Evolutionary conservation across 768 basidiomycete species (phyloP).

Genomic region (Macrolepiota albuminosa): DNA sequence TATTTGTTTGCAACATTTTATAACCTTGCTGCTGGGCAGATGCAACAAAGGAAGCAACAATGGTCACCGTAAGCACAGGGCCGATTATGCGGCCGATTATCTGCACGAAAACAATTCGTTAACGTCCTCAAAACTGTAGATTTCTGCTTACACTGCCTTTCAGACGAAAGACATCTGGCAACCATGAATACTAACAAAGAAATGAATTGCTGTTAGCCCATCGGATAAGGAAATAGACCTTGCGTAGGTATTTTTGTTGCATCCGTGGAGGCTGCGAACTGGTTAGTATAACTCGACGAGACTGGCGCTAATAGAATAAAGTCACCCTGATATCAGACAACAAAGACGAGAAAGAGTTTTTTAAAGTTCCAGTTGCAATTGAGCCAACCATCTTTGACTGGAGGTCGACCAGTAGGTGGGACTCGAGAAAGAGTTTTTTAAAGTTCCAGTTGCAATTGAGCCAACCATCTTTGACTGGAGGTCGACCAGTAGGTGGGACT

Average conservation of each 20-base stretch:
- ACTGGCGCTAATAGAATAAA: not conserved
- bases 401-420: not conserved
- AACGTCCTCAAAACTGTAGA: conserved; percentile 3
- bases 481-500: not conserved
- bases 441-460: conserved; percentile 14
- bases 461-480: conserved; percentile 9
- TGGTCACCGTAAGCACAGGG: conserved; percentile 79
- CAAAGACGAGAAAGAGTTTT: conserved; percentile 23
- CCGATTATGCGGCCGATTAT: conserved; percentile 70
- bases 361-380: conserved; percentile 19
- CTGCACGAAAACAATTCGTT: conserved; percentile 27
- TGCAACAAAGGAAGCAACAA: conserved; percentile 61
- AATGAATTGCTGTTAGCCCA: not conserved
- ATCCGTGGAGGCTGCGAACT: conserved; percentile 34
- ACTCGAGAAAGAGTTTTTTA: conserved; percentile 23
- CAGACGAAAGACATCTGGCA: conserved; percentile 80
- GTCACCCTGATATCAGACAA: conserved; percentile 24
- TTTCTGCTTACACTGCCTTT: conserved; percentile 69
- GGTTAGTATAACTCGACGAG: conserved; percentile 1
- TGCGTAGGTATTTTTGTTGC: conserved; percentile 49
- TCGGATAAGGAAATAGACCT: conserved; percentile 21
- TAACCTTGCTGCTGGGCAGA: conserved; percentile 57
- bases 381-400: conserved; percentile 10
- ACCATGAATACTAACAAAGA: conserved; percentile 72
- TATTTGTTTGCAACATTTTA: conserved; percentile 65